Evolutionary conservation across 495 filamentous ascomycete genomes (phyloP).

Genomic region (Apodospora peruviana): DNA sequence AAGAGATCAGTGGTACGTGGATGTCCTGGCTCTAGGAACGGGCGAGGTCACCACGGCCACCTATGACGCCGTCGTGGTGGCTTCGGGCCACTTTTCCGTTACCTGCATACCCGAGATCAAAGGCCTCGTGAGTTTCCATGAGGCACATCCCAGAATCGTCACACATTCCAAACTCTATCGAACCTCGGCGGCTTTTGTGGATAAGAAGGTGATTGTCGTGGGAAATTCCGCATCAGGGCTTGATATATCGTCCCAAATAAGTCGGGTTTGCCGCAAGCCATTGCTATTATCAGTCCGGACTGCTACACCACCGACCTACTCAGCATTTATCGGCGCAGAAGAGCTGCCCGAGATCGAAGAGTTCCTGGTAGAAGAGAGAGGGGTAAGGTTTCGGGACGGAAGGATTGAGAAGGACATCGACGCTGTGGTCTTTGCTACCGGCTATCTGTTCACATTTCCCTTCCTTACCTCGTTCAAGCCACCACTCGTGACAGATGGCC

Average conservation of each 20-base stretch:
- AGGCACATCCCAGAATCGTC: slow-evolving; percentile 56
- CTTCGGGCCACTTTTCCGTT: slow-evolving; percentile 73
- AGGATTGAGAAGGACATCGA: slow-evolving; percentile 56
- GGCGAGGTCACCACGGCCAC: slow-evolving; percentile 32
- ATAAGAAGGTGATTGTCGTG: slow-evolving; percentile 58
- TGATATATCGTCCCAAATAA: slow-evolving; percentile 76
- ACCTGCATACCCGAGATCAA: slow-evolving; percentile 59
- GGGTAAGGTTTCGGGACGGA: slow-evolving; percentile 33
- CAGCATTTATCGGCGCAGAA: slow-evolving; percentile 25
- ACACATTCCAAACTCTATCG: slow-evolving; percentile 81
- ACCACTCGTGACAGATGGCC: slow-evolving; percentile 59
- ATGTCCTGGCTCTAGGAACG: slow-evolving; percentile 39
- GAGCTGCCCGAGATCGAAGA: slow-evolving; percentile 37
- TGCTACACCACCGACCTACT: slow-evolving; percentile 21
- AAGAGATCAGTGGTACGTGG: slow-evolving; percentile 45
- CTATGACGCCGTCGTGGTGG: slow-evolving; percentile 82
- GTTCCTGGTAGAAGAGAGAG: slow-evolving; percentile 31
- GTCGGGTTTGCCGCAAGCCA: slow-evolving; percentile 32
- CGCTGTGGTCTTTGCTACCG: slow-evolving; percentile 65
- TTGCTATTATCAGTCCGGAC: slow-evolving; percentile 39
- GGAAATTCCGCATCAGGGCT: slow-evolving; percentile 74
- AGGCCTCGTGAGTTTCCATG: slow-evolving; percentile 44
- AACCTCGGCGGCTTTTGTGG: slow-evolving; percentile 48
- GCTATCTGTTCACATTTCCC: slow-evolving; percentile 67
- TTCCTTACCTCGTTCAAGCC: slow-evolving; percentile 58